These are phyloP conservation scores for Ustilago trichophora DNA, from an alignment of 1,284 basidiomycete species.

Conservation along the genomic window DNA sequence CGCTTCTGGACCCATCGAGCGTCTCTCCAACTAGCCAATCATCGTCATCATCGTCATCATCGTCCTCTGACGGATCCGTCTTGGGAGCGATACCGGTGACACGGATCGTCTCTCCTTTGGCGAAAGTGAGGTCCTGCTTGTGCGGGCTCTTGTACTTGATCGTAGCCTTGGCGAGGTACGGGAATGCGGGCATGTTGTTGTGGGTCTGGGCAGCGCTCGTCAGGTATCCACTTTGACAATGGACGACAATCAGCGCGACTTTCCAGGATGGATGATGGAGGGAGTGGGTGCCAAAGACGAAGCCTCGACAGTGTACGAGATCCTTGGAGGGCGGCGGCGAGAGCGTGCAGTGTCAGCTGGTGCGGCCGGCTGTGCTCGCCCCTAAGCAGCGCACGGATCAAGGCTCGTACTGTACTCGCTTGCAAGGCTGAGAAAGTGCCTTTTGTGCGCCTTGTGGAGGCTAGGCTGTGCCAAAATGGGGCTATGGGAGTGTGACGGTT, in stretches of 20 bases:
- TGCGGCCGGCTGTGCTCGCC: constrained; percentile 7
- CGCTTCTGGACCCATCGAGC: constrained; percentile 54
- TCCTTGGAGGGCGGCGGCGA: too few relatives aligned
- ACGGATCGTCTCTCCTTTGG: constrained; percentile 60
- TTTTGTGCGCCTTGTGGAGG: constrained; percentile 3
- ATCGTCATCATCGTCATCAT: constrained; percentile 64
- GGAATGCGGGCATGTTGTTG: constrained; percentile 33
- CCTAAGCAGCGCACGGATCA: constrained; percentile 13
- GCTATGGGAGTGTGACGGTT: not conserved
- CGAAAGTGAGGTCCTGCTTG: constrained; percentile 61
- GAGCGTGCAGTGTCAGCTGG: not conserved
- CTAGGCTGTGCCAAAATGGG: not conserved
- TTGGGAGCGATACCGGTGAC: constrained; percentile 59
- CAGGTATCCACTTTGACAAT: not conserved
- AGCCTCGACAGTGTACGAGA: too few relatives aligned
- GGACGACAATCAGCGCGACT: constrained; percentile 3
- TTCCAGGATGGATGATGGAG: not conserved
- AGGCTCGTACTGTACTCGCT: not conserved
- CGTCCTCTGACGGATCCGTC: constrained; percentile 43
- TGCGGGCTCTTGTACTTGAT: constrained; percentile 63
- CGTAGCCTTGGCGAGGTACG: constrained; percentile 53
- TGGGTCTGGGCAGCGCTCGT: constrained; percentile 2
- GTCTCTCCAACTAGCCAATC: constrained; percentile 66
- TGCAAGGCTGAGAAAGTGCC: constrained; percentile 1
- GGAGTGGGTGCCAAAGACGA: too few relatives aligned